Evolutionary conservation across 192 early-diverging fungal species (phyloP), one percentile per base, ranked within the genome.

Genomic region (Backusella circina): DNA sequence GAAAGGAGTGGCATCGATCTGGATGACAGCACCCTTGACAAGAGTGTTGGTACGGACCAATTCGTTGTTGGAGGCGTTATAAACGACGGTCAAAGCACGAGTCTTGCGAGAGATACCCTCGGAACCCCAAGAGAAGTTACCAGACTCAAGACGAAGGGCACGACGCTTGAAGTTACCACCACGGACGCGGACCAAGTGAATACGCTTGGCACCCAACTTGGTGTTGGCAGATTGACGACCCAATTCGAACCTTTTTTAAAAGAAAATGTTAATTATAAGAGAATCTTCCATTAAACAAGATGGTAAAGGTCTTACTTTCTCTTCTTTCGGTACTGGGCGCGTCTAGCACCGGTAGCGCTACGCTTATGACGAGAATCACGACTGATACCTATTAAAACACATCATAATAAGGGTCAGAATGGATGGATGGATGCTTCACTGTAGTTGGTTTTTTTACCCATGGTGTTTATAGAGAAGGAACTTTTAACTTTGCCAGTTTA

Each of bases 41-140:
- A 99, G 89, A 68, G 98, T 99, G 92, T 96, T 96, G 88, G 98
- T 99, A 83, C 98, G 96, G 87, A 99, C 98, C 81, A 99, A 90
- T 89, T 99, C 98, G 93, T 99, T 99, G 95, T 98, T 98, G 87
- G 98, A 96, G 77, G 98, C 92, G 88, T 99, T 99, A 94, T 98
- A 99, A 75, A 94, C 93, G 80, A 99, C 98, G 68, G 88, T 85
- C 81, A 98, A 88, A 79, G 97, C 92, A 92, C 98, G 95, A 79
- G 95, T 93, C 93, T 97, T 98, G 89, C 93, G 94, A 79, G 98
- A 94, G 87, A 92, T 84, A 70, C 93, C 84, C 88, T 99, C 95
- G 31, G 97, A 96, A 81, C 92, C 97, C 98, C 98, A 99, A 64
- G 95, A 93, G 87, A 96, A 99, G 88, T 97, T 99, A 79, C 97